Percentiles rank a stretch among this genome's conserved stretches.
Conservation (phyloP, 768 basidiomycete genomes). For the Trametes meyenii region DNA sequence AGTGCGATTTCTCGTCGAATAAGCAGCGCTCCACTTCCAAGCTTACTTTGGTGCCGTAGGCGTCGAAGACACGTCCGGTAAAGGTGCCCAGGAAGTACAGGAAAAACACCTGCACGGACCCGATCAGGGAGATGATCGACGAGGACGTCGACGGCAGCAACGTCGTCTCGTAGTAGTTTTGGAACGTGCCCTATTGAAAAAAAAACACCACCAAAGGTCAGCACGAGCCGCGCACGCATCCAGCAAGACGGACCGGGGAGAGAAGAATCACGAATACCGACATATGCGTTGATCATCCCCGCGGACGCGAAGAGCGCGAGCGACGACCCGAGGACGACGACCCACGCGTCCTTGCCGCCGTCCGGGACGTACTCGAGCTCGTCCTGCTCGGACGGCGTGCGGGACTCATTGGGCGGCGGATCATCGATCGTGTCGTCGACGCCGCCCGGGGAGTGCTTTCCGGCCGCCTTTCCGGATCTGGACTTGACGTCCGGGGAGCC, state of each 20-base stretch:
- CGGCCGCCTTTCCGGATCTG: not conserved
- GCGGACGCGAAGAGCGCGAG: conserved; percentile 26
- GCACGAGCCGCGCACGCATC: not conserved
- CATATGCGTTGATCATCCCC: conserved; percentile 27
- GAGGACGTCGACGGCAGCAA: conserved; percentile 29
- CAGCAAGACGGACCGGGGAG: too few relatives aligned
- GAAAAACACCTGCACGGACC: conserved; percentile 32
- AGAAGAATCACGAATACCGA: not conserved
- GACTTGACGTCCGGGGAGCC: too few relatives aligned
- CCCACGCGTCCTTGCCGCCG: conserved; percentile 34
- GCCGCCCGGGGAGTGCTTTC: not conserved
- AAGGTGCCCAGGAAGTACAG: conserved; percentile 31
- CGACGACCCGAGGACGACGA: conserved; percentile 27
- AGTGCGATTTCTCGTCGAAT: not conserved
- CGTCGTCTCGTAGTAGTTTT: conserved; percentile 31
- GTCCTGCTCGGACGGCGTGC: not conserved
- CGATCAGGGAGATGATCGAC: conserved; percentile 34
- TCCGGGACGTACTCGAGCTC: conserved; percentile 26
- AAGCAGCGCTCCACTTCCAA: not conserved
- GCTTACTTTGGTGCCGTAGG: conserved; percentile 31
- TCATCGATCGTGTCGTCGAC: not conserved
- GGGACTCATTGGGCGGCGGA: not conserved
- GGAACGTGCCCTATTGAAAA: conserved; percentile 32
- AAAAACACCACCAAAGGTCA: not conserved
- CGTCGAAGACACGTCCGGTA: conserved; percentile 32